Evolutionary conservation across 179 eudicot species (phyloP), one percentile per base, ranked within the genome.

Genomic region (Pouteria campechiana): DNA sequence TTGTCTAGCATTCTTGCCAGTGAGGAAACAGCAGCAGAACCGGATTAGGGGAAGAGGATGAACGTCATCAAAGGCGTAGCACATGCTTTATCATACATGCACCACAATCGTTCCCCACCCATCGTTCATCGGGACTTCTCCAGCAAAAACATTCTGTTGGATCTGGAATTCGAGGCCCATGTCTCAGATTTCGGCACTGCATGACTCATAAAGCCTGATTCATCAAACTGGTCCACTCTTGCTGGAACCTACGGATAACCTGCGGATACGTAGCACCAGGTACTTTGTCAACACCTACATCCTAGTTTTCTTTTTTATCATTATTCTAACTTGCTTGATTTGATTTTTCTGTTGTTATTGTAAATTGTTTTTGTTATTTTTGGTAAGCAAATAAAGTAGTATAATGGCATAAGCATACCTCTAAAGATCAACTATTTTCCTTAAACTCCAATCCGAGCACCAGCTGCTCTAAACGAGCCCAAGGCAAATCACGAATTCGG

Each of bases 261-360:
- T n/a, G n/a, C n/a, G n/a, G 64, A n/a, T 51, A 59, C 28, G 25
- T 51, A 29, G 58, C 64, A 42, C 58, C 57, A 59, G 64, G 64
- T 51, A 59, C 25, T 6, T 19, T 21, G 17, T n/a, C n/a, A n/a
- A n/a, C n/a, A n/a, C n/a, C n/a, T n/a, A n/a, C n/a, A n/a, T n/a
- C n/a, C n/a, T n/a, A n/a, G n/a, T n/a, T n/a, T n/a, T n/a, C n/a
- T n/a, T n/a, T n/a, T n/a, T n/a, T n/a, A n/a, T n/a, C n/a, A n/a
- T n/a, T n/a, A n/a, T n/a, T n/a, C n/a, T n/a, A n/a, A n/a, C n/a
- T n/a, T n/a, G n/a, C n/a, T n/a, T n/a, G n/a, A n/a, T n/a, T n/a
- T n/a, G n/a, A n/a, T n/a, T n/a, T n/a, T n/a, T n/a, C n/a, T n/a
- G n/a, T n/a, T n/a, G n/a, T n/a, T n/a, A n/a, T n/a, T n/a, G n/a